Conservation (phyloP, 2,329 filamentous ascomycete species). For the Myriosclerotinia curreyana region DNA sequence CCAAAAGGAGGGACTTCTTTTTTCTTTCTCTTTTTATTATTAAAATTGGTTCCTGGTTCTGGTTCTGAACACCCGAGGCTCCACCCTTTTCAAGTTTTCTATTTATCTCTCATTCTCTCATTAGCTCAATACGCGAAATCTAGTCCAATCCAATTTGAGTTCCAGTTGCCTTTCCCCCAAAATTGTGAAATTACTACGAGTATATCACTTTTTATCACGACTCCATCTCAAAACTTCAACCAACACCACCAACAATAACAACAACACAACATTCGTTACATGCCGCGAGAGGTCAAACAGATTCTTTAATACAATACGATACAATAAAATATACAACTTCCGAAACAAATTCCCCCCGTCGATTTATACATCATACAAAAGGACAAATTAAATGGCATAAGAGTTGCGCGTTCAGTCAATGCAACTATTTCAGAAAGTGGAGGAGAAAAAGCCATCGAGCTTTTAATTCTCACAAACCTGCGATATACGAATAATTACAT, state of each 20-base stretch:
- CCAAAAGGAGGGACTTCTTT: too few relatives aligned
- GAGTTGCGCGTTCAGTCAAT: slow-evolving; percentile 15
- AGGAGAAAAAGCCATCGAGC: slow-evolving; percentile 26
- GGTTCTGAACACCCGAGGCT: slow-evolving; percentile 5
- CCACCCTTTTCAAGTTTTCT: too few relatives aligned
- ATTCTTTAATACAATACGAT: not conserved
- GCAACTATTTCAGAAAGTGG: slow-evolving; percentile 23
- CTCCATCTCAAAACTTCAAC: slow-evolving; percentile 9
- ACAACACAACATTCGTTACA: slow-evolving; percentile 16
- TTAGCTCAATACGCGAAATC: slow-evolving; percentile 14
- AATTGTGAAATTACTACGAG: slow-evolving; percentile 6
- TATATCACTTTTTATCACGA: not conserved
- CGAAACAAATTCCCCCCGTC: not conserved
- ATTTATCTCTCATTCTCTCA: too few relatives aligned
- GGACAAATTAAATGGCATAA: slow-evolving; percentile 26
- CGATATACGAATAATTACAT: slow-evolving; percentile 22
- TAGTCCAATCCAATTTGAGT: slow-evolving; percentile 9
- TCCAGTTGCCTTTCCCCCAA: not conserved
- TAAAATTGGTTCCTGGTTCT: slow-evolving; percentile 19
- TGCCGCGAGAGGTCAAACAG: not conserved
- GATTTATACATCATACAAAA: not conserved
- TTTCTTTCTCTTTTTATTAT: too few relatives aligned
- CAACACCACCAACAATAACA: not conserved
- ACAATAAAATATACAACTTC: too few relatives aligned
- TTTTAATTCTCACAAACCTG: slow-evolving; percentile 23